Base-by-base conservation (phyloP, 352 stramenopile species). In the Globisporangium irregulare region DNA sequence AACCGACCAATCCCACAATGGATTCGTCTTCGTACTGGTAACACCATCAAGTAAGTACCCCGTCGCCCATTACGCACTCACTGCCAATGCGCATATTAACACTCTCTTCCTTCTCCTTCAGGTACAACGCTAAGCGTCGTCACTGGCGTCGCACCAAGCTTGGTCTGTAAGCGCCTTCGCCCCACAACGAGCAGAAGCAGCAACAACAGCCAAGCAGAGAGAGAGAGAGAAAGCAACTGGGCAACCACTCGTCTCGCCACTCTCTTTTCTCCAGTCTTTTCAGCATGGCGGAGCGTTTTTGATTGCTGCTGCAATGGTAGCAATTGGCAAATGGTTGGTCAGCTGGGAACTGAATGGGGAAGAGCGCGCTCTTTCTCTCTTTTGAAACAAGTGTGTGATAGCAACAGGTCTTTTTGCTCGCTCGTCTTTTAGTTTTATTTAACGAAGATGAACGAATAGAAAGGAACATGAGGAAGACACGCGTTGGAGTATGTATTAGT, bases 91-190 rank as follows among this genome's bases (percentile, higher is more conserved):
- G 29, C 27, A 24, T 22, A 32, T 29, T 36, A 41, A 64, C 25
- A 6, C 3, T 3, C 6, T 12, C 20, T 9, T 6, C 69, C 15
- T 36, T 36, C 4, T 14, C 46, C 4, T 43, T 7, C 71, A 98
- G 96, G 78, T 99, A 99, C 95, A 99, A 99, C 87, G 89, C 94
- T 66, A 99, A 99, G 93, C 94, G 98, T 84, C 94, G 98, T 77
- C 98, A 99, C 93, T 99, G 98, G 98, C 97, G 98, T 77, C 96
- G 98, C 84, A 99, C 98, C 75, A 99, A 99, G 94, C 94, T 99
- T 73, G 97, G 97, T 82, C 87, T 99, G 83, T 99, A 99, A 99
- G 79, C 80, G 69, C 60, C 56, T 70, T 74, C 54, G 48, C 66
- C 38, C 34, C 64, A 48, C 56, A 25, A 50, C 9, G 34, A 67